Evolutionary conservation across 2,329 filamentous ascomycete genomes (phyloP), one percentile per base, ranked within the genome.

Genomic region (Gaeumannomyces tritici): DNA sequence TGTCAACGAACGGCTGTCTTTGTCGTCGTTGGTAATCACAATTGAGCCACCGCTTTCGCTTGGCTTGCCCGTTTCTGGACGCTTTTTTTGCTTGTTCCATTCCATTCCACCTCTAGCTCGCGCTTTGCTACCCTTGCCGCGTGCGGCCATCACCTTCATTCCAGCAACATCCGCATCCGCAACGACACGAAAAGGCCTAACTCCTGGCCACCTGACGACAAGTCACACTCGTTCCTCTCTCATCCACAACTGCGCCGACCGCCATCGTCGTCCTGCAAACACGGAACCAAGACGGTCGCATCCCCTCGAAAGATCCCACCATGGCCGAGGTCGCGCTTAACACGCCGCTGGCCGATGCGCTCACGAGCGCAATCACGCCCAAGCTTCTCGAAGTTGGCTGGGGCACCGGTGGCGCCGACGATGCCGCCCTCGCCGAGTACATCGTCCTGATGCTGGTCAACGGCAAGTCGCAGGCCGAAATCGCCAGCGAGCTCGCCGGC

Each of bases 401-500:
- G 93, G 92, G 87, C 65, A 87, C 89, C 33, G 89, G 89, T 68
- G 89, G 88, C 65, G 77, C 78, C 62, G 89, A 91, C 69, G 91
- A 93, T 74, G 88, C 88, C 28, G 90, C 91, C 51, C 84, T 99
- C 64, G 89, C 92, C 64, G 95, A 99, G 77, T 99, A 98, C 77
- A 95, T 99, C 68, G 89, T 98, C 64, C 85, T 98, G 66, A 97
- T 98, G 93, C 84, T 99, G 35, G 91, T 91, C 65, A 98, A 97
- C 76, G 91, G 93, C 70, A 97, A 96, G 76, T 92, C 89, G 4
- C 89, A 96, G 73, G 87, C 93, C 60, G 89, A 97, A 73, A 93
- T 99, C 67, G 89, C 92, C 12, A 80, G 85, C 56, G 95, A 99
- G 73, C 85, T 99, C 18, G 89, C 93, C 1, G 89, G 88, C 66